phyloP scores from a whole-genome alignment of 805 yeast species.

The Saccharomycopsis sp. region DNA sequence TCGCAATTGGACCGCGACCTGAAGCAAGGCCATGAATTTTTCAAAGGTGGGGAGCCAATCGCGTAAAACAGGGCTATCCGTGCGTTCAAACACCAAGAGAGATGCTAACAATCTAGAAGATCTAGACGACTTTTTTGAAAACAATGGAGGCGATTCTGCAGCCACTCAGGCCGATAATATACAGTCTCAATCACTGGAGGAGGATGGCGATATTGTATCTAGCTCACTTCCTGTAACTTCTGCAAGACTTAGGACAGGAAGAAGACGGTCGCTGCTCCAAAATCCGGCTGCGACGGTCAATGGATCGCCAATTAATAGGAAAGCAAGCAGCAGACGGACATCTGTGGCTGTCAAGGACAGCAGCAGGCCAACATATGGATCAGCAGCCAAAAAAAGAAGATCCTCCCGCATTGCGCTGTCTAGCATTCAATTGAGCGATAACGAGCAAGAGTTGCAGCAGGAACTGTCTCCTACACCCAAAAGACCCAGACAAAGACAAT shows the following conservation, averaged over 20 bases:
- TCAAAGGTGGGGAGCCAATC: conserved; percentile 51
- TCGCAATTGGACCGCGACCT: too few relatives aligned
- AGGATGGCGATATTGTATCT: too few relatives aligned
- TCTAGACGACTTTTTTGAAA: conserved; percentile 54
- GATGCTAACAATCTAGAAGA: conserved; percentile 64
- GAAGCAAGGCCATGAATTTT: conserved; percentile 30
- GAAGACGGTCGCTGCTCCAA: conserved; percentile 24
- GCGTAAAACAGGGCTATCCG: conserved; percentile 58
- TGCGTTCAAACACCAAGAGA: conserved; percentile 39
- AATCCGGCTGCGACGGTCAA: conserved; percentile 8
- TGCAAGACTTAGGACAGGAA: too few relatives aligned
- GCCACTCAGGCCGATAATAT: conserved; percentile 1
- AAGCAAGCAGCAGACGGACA: conserved; percentile 1
- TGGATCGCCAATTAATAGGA: conserved; percentile 14
- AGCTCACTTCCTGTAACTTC: too few relatives aligned
- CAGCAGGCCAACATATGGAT: neutral
- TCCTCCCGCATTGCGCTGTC: neutral
- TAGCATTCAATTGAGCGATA: neutral
- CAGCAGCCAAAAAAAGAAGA: neutral
- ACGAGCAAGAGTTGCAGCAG: neutral
- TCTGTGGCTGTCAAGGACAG: neutral
- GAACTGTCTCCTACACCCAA: neutral
- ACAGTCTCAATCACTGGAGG: neutral
- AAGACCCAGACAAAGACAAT: neutral
- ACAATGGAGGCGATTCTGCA: conserved; percentile 40